These are phyloP conservation scores for Fennellomyces sp. DNA, from an alignment of 371 early-diverging fungal genomes.

Conservation along the genomic window DNA sequence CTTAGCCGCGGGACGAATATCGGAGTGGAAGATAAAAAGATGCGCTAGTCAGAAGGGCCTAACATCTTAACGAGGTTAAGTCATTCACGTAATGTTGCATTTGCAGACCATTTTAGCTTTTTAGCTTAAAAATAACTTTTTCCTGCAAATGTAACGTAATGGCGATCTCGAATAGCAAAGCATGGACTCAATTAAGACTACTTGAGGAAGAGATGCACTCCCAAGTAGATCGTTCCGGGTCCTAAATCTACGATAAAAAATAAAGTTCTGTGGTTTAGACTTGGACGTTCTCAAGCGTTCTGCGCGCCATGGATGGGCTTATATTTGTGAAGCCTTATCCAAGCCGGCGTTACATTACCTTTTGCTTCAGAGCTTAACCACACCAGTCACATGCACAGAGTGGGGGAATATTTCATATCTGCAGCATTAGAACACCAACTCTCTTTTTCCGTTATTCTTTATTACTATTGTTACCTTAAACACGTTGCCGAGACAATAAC, in stretches of 20 bases:
- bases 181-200: constrained; percentile 6
- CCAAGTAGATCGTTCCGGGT: constrained; percentile 8
- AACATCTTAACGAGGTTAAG: too few species aligned
- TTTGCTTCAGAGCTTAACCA: background rate
- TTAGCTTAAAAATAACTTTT: too few species aligned
- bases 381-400: background rate
- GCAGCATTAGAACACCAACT: background rate
- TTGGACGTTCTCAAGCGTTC: background rate
- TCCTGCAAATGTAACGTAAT: too few species aligned
- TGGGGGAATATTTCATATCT: background rate
- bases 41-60: too few species aligned
- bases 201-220: background rate
- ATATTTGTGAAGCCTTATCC: too few species aligned
- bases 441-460: background rate
- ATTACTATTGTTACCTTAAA: background rate
- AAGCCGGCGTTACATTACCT: too few species aligned
- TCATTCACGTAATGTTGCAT: too few species aligned
- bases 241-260: background rate
- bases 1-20: too few species aligned
- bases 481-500: background rate
- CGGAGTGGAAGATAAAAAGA: too few species aligned
- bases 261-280: too few species aligned
- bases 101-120: too few species aligned
- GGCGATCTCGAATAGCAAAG: background rate
- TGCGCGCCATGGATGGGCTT: too few species aligned